Evolutionary conservation across 441 rosid genomes (phyloP).

Genomic region (Raphanus hybrid): DNA sequence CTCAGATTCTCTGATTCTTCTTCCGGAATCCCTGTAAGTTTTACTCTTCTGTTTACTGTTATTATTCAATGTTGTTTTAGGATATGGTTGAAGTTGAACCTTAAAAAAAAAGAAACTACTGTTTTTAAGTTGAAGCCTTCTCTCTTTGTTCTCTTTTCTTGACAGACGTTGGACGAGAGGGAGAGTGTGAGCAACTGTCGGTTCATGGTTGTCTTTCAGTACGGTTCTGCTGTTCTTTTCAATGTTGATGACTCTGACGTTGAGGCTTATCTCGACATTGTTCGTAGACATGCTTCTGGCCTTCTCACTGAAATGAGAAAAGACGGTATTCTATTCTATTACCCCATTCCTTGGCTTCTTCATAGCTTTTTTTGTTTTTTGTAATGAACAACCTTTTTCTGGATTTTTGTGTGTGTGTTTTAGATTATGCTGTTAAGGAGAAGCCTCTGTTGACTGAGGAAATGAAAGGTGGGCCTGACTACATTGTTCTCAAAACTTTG

Average conservation of each 20-base stretch:
- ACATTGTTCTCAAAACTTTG: conserved; percentile 68
- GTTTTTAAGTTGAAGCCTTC: too few relatives aligned
- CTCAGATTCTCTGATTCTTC: conserved; percentile 66
- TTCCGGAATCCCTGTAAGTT: too few relatives aligned
- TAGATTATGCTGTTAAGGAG: conserved; percentile 91
- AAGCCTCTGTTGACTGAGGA: conserved; percentile 69
- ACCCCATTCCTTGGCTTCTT: too few relatives aligned
- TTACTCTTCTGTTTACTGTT: too few relatives aligned
- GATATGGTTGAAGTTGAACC: too few relatives aligned
- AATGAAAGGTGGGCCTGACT: conserved; percentile 89
- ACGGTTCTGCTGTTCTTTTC: conserved; percentile 88
- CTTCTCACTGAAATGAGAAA: conserved; percentile 76
- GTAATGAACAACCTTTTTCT: background rate
- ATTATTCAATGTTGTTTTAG: too few relatives aligned
- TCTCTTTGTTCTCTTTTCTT: background rate
- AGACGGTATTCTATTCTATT: conserved; percentile 60
- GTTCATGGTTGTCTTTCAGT: conserved; percentile 70
- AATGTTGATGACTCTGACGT: conserved; percentile 77
- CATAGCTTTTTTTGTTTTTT: background rate
- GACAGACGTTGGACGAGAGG: background rate
- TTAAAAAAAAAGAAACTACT: too few relatives aligned
- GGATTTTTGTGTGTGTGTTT: conserved; percentile 16
- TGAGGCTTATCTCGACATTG: conserved; percentile 67
- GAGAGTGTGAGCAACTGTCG: background rate
- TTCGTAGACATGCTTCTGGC: conserved; percentile 77